Base-by-base conservation (phyloP, 164 flowering plant genomes). In the Litsea cubeba region DNA sequence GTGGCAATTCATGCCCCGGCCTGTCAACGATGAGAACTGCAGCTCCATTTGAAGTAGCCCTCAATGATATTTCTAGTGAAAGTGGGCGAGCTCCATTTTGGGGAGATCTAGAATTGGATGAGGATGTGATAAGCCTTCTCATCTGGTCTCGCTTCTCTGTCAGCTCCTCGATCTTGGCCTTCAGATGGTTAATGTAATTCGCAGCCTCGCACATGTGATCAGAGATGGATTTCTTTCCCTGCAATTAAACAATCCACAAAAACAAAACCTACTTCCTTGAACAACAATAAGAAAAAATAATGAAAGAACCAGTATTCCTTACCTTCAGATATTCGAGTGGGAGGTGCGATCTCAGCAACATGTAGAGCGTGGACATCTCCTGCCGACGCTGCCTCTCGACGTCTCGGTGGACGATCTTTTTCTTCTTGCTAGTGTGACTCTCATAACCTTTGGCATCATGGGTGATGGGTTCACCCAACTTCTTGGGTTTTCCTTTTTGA, bases 161-260 rank as follows among this genome's bases (percentile, higher is more conserved):
- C 72, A 86, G 50, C 28, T 75, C 80, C 73, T 78, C 17, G 51
- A 82, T 78, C 75, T 72, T 81, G 65, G 70, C 69, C 60, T 78
- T 51, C 35, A 81, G 62, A 26, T 82, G 50, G 17, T 60, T 74
- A 30, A 83, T 82, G 67, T 87, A 85, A 49, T 76, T 81, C 69
- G 74, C 79, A 0, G 83, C 85, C 80, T 81, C 83, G n/a, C 74
- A 20, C 69, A 87, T 74, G n/a, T 83, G 81, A 81, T 86, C 89
- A 0, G 78, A 70, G 20, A 72, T 68, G 3, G 87, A 80, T 4
- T 85, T 74, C 80, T 83, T 84, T 75, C 87, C 87, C 87, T 86
- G 75, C 46, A 63, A n/a, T n/a, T n/a, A n/a, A 63, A 68, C 50
- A 5, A 68, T 28, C 22, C 50, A 46, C 17, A 8, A 68, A n/a